These are phyloP conservation scores for Tetrapisispora namnaoensis DNA, from an alignment of 805 yeast genomes.

Conservation along the genomic window DNA sequence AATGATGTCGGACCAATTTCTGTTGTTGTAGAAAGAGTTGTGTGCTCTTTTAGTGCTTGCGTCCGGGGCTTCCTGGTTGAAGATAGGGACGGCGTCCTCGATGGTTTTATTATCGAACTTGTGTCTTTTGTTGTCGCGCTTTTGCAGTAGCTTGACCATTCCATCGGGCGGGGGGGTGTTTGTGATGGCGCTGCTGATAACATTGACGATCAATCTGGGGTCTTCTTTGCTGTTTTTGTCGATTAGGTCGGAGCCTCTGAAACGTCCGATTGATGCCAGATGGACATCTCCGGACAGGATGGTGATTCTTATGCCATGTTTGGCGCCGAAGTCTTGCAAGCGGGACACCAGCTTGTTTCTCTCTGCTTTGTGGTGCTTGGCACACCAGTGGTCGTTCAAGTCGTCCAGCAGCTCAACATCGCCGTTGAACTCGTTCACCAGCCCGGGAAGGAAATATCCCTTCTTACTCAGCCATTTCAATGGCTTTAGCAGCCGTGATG, in stretches of 20 bases:
- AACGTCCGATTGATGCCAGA: constrained; percentile 71
- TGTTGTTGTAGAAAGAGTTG: constrained; percentile 42
- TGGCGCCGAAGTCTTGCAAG: constrained; percentile 57
- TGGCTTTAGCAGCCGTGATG: constrained; percentile 54
- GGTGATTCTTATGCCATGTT: constrained; percentile 61
- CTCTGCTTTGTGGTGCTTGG: constrained; percentile 75
- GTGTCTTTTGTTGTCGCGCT: constrained; percentile 53
- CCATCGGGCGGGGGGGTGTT: constrained; percentile 90
- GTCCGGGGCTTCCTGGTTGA: constrained; percentile 47
- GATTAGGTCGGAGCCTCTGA: constrained; percentile 45
- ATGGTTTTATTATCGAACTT: constrained; percentile 53
- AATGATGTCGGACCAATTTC: constrained; percentile 67
- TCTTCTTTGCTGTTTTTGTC: constrained; percentile 47
- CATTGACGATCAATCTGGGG: constrained; percentile 68
- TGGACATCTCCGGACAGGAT: constrained; percentile 92
- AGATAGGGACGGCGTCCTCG: constrained; percentile 75
- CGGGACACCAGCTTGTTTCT: constrained; percentile 58
- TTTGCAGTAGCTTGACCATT: constrained; percentile 66
- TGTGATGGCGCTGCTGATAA: constrained; percentile 81
- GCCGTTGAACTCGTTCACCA: constrained; percentile 89
- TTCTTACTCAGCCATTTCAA: constrained; percentile 48
- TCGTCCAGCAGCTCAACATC: constrained; percentile 86
- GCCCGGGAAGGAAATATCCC: constrained; percentile 56
- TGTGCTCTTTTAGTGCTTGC: constrained; percentile 35
- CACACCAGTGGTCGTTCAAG: constrained; percentile 94